Evolutionary conservation across 1,284 basidiomycete species (phyloP), one percentile per base, ranked within the genome.

Genomic region (Exsudoporus floridanus): DNA sequence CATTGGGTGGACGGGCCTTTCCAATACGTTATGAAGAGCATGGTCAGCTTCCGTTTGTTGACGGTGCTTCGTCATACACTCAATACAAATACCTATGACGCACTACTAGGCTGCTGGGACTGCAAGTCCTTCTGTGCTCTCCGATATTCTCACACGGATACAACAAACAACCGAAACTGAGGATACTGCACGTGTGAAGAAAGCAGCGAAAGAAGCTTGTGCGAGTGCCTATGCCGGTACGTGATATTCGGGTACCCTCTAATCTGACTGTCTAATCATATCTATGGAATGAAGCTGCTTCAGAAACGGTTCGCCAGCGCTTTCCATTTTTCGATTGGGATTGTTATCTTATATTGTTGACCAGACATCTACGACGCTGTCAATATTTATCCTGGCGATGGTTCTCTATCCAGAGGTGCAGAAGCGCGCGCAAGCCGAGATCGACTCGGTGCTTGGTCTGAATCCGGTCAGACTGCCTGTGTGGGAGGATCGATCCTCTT

Each of bases 341-440:
- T 28, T 30, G 3, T 39, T 23, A 39, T 41, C 13, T 41, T 25
- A 25, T 31, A 18, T 34, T 21, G 4, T 46, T 25, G 18, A 3
- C 18, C 28, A 57, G 63, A 60, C 49, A 10, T 52, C 44, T 46
- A 43, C 57, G 7, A 44, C 46, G 0, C 31, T 63, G 31, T 28
- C 45, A 0, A 30, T 41, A 21, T 62, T 57, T 10, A 33, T 58
- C 7, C 18, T 56, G 25, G 55, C 42, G 7, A 59, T 63, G 58
- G 8, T 54, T 28, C 55, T 59, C 14, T 49, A 53, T 36, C 51
- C 61, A 16, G 31, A 62, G 1, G 46, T 41, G 23, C 62, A 65
- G 44, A 48, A 46, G 25, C 43, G 33, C 35, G 52, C 54, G 23
- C 58, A 55, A n/a, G 50, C 34, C 23, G 55, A 61, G 48, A 52